Evolutionary conservation across 2,329 filamentous ascomycete genomes (phyloP), one percentile per base, ranked within the genome.

Genomic region (Dothidotthia symphoricarpi): DNA sequence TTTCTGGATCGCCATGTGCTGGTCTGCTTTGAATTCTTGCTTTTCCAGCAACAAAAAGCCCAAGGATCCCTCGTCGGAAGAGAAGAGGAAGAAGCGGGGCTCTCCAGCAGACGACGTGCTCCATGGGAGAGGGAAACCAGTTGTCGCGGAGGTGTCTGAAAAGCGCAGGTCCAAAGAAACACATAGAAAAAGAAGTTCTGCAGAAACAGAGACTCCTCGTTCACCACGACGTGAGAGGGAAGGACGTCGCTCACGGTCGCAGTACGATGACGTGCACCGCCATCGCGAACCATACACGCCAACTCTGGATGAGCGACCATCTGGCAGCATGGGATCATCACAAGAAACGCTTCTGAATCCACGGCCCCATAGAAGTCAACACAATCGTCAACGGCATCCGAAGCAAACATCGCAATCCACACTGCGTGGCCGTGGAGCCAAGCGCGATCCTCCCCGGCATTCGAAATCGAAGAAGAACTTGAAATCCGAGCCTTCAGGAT

Each of bases 331-430:
- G 7, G 52, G 58, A 16, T 62, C 61, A 1, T 67, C 63, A 0
- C 56, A 64, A 24, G 63, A 67, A 38, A 59, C 56, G 35, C 44
- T 67, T 2, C 41, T 67, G 27, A 65, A 67, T 22, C 63, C 63
- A 6, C 59, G 61, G n/a, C 63, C 63, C 19, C 55, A 64, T 30
- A 49, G 63, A 29, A 63, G 55, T 29, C 55, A 51, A 29, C 59
- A 59, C 24, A 50, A 57, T 25, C 49, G 62, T 7, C 61, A 63
- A 34, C 52, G 54, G 16, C 62, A 67, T 36, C 54, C 56, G 33
- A 64, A 58, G 34, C 59, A 52, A 31, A 58, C 54, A 9, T 65
- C 61, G 31, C 61, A 64, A 41, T 51, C 51, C 15, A 65, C 63
- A 14, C 41, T 67, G 22, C 53, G 58, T 33, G 63, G 63, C 30